Base-by-base conservation (phyloP, 441 rosid species). In the Syzygium malaccense region DNA sequence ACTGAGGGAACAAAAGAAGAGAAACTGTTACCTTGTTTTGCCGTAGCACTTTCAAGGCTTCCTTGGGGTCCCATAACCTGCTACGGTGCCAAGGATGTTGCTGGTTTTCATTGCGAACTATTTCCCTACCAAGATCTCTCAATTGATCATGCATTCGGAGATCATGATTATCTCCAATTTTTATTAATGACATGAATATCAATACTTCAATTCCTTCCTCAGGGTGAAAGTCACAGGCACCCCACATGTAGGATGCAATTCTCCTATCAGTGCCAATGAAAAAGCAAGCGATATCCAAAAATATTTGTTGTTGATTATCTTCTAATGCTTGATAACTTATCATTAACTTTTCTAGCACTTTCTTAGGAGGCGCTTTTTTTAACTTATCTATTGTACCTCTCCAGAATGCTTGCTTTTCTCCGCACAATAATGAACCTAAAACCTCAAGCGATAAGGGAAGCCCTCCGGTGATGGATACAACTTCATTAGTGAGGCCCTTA, bases 291-390 rank as follows among this genome's bases (percentile, higher is more conserved):
- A 66, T 17, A 66, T 66, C 78, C 78, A 66, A 8, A 17, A 66
- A 66, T 0, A 66, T 8, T 66, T 66, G 78, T 15, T 32, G 8
- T 66, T 66, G 78, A 0, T 0, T 0, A 32, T 66, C 0, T 6
- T 66, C 78, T 4, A 66, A 17, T 66, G 11, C 45, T 2, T 17
- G 3, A 0, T 1, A 4, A 4, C 78, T 66, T 66, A 66, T 66
- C 1, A 23, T 32, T 4, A 66, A 4, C 45, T 1, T 32, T 2
- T 66, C 23, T 4, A 0, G 41, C 78, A 66, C 78, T 66, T 66
- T 0, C 0, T 0, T 2, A 17, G 0, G 1, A 2, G 71, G 37
- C 3, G n/a, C 1, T 0, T 7, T 7, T 62, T 7, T 14, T 3
- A n/a, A 62, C 37, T 62, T 62, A 0, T 7, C 0, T 14, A n/a